Percentiles rank a stretch among this genome's conserved stretches.
phyloP scores from a whole-genome alignment of 202 grass and related monocot genomes.

The Schoenoplectus triqueter region DNA sequence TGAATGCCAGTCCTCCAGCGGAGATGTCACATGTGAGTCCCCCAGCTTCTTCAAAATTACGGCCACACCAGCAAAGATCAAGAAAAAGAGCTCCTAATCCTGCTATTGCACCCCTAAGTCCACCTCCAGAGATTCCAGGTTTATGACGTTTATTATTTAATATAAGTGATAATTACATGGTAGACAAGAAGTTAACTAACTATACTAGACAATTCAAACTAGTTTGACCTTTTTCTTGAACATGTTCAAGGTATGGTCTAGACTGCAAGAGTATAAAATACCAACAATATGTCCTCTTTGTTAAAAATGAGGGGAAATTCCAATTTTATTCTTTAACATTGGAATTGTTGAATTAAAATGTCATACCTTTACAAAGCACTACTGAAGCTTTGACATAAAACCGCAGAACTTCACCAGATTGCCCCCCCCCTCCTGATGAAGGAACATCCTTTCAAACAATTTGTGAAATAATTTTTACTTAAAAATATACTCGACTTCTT shows the following conservation, averaged over 20 bases:
- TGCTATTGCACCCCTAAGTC: slow-evolving; percentile 47
- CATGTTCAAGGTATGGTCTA: background rate
- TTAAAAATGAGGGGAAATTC: slow-evolving; percentile 5
- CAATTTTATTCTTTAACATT: background rate
- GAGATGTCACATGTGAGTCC: slow-evolving; percentile 41
- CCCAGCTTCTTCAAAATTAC: slow-evolving; percentile 52
- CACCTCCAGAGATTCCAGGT: slow-evolving; percentile 61
- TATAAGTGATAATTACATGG: background rate
- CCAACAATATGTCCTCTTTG: background rate
- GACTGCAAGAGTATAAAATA: background rate
- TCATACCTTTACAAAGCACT: slow-evolving; percentile 35
- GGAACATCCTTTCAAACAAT: slow-evolving; percentile 44
- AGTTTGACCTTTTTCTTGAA: slow-evolving; percentile 11
- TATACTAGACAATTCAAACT: slow-evolving; percentile 17
- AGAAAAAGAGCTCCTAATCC: slow-evolving; percentile 40
- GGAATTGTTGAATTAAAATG: slow-evolving; percentile 23
- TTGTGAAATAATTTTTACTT: slow-evolving; percentile 36
- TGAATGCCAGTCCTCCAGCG: slow-evolving; percentile 47
- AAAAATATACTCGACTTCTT: slow-evolving; percentile 18
- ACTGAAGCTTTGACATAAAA: slow-evolving; percentile 46
- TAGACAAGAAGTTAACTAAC: background rate
- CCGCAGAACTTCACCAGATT: slow-evolving; percentile 45
- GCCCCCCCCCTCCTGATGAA: slow-evolving; percentile 40
- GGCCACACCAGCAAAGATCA: slow-evolving; percentile 26
- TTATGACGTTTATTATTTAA: slow-evolving; percentile 15